Evolutionary conservation across 306 rosid genomes (phyloP).

Genomic region (Biancaea sappan): DNA sequence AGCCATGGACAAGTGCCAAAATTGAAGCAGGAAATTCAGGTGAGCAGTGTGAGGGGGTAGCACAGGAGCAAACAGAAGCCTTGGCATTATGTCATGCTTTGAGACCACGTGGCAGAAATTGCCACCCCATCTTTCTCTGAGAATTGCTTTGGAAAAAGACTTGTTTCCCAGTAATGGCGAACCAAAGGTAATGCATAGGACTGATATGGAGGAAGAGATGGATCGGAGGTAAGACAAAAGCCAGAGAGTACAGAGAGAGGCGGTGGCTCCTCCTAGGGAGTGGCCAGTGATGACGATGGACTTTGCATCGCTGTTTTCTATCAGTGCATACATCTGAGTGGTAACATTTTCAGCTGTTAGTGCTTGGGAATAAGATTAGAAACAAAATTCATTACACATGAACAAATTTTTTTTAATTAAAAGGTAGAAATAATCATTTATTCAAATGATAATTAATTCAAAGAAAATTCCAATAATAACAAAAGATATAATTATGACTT

Average conservation of each 20-base stretch:
- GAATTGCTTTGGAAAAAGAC: slow-evolving; percentile 64
- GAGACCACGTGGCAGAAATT: slow-evolving; percentile 81
- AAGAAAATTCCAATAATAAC: no score
- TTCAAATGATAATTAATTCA: no score
- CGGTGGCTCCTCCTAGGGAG: slow-evolving; percentile 84
- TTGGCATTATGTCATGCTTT: slow-evolving; percentile 81
- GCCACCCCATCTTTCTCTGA: slow-evolving; percentile 72
- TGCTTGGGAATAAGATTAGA: not conserved
- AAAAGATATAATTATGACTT: no score
- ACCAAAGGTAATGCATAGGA: slow-evolving; percentile 81
- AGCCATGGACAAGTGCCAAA: slow-evolving; percentile 69
- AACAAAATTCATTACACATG: not conserved
- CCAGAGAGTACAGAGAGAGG: slow-evolving; percentile 80
- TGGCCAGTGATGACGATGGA: slow-evolving; percentile 85
- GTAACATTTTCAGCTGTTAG: slow-evolving; percentile 27
- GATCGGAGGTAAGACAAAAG: slow-evolving; percentile 61
- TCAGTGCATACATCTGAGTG: slow-evolving; percentile 55
- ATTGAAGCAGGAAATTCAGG: slow-evolving; percentile 53
- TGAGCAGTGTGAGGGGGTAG: slow-evolving; percentile 47
- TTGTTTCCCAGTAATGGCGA: slow-evolving; percentile 79
- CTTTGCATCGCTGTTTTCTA: slow-evolving; percentile 49
- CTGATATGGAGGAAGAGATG: slow-evolving; percentile 36
- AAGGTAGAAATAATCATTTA: no score
- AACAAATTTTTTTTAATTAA: no score
- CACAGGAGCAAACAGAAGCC: slow-evolving; percentile 71